Evolutionary conservation across 306 rosid species (phyloP).

Genomic region (Crataegus laevigata): DNA sequence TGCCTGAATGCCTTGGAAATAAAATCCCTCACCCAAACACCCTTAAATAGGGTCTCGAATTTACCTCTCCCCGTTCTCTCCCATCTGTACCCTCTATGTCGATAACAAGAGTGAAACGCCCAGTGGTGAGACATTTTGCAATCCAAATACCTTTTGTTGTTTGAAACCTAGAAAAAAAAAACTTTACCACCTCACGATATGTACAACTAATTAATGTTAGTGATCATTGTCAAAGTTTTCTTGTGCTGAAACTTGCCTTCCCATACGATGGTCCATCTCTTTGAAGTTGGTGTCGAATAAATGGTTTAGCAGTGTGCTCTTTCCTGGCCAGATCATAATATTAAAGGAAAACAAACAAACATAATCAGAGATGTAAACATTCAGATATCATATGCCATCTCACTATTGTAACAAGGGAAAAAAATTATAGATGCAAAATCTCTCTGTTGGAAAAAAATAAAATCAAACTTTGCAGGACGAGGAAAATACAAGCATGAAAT

Average conservation of each 20-base stretch:
- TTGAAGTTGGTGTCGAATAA: constrained; percentile 73
- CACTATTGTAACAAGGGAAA: neutral
- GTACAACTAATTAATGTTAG: neutral
- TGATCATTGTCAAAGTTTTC: constrained; percentile 5
- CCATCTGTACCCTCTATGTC: constrained; percentile 99
- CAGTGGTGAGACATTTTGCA: constrained; percentile 77
- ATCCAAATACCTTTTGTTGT: constrained; percentile 97
- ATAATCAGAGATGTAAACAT: neutral
- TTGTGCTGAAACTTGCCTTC: constrained; percentile 47
- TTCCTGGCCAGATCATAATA: constrained; percentile 49
- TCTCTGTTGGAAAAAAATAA: too few species aligned
- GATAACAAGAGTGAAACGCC: constrained; percentile 90
- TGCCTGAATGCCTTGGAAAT: neutral
- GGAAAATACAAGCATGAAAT: neutral
- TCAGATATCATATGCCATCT: neutral
- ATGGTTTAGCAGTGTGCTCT: constrained; percentile 80
- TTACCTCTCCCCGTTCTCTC: constrained; percentile 99
- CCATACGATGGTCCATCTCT: constrained; percentile 96
- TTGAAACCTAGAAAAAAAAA: too few species aligned
- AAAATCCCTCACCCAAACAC: neutral
- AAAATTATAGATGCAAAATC: neutral
- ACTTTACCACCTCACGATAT: neutral
- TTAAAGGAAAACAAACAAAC: neutral
- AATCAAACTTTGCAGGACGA: too few species aligned
- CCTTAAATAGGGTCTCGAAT: neutral